These are phyloP conservation scores for Trypanosoma caninum DNA, from an alignment of 208 protist species.

Conservation along the genomic window DNA sequence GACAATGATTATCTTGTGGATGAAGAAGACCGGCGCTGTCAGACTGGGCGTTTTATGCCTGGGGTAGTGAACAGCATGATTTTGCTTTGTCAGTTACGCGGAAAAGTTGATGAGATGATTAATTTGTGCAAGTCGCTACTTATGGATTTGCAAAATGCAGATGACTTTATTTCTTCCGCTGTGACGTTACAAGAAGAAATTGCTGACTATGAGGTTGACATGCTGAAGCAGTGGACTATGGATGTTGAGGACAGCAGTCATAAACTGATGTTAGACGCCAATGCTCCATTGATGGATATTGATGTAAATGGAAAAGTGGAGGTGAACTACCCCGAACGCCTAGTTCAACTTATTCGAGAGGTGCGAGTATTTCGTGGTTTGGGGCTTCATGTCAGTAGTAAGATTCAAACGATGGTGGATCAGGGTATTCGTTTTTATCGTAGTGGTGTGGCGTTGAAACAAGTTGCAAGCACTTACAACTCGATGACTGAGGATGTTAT, in stretches of 20 bases:
- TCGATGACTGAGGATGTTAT: slow-evolving; percentile 90
- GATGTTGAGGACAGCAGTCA: slow-evolving; percentile 72
- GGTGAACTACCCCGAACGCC: slow-evolving; percentile 87
- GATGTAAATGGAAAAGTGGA: slow-evolving; percentile 68
- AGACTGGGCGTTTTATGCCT: slow-evolving; percentile 88
- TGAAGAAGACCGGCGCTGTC: slow-evolving; percentile 83
- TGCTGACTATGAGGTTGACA: slow-evolving; percentile 85
- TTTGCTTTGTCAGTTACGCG: slow-evolving; percentile 85
- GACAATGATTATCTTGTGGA: slow-evolving; percentile 75
- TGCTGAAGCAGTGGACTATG: slow-evolving; percentile 70
- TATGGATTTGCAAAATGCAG: slow-evolving; percentile 65
- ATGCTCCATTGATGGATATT: slow-evolving; percentile 86
- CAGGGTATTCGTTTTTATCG: slow-evolving; percentile 80
- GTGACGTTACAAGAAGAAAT: slow-evolving; percentile 75
- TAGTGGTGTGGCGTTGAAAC: slow-evolving; percentile 86
- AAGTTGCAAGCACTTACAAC: slow-evolving; percentile 93
- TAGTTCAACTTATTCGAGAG: slow-evolving; percentile 89
- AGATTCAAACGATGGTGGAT: slow-evolving; percentile 62
- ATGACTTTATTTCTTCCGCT: slow-evolving; percentile 49
- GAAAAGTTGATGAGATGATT: slow-evolving; percentile 75
- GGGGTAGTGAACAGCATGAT: slow-evolving; percentile 91
- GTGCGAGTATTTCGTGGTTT: slow-evolving; percentile 82
- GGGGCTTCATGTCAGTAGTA: slow-evolving; percentile 62
- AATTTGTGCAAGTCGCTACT: slow-evolving; percentile 74
- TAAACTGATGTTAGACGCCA: slow-evolving; percentile 72